Evolutionary conservation across 805 yeast genomes (phyloP).

Genomic region (Metschnikowia matae): DNA sequence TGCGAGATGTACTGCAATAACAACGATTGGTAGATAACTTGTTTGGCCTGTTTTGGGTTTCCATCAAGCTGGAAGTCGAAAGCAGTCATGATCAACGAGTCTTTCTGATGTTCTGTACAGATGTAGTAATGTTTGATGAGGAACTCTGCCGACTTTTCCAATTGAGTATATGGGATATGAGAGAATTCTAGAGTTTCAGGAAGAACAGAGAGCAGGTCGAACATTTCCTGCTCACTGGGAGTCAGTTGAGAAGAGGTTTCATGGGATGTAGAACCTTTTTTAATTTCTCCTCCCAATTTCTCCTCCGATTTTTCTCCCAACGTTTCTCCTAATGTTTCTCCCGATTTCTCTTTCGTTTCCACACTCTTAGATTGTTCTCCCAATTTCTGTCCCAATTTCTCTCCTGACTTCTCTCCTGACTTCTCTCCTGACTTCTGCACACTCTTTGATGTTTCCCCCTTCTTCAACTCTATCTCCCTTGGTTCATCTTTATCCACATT

Average conservation of each 20-base stretch:
- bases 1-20: conserved; percentile 67
- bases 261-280: neutral
- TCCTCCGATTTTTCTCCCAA: too few relatives aligned
- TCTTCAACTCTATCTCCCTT: too few relatives aligned
- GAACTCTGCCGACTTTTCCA: conserved; percentile 47
- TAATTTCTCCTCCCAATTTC: too few relatives aligned
- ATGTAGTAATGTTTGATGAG: conserved; percentile 61
- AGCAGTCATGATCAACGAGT: conserved; percentile 87
- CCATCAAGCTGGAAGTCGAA: conserved; percentile 76
- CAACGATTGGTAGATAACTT: conserved; percentile 75
- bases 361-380: too few relatives aligned
- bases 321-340: too few relatives aligned
- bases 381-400: too few relatives aligned
- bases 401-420: too few relatives aligned
- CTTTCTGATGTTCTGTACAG: conserved; percentile 80
- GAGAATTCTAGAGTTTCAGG: conserved; percentile 68
- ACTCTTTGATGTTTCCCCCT: too few relatives aligned
- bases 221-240: conserved; percentile 20
- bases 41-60: conserved; percentile 50
- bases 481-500: conserved; percentile 47
- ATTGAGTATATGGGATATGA: conserved; percentile 46
- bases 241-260: neutral
- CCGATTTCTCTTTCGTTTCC: too few relatives aligned
- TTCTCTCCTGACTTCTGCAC: too few relatives aligned
- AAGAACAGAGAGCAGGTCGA: conserved; percentile 51